These are phyloP conservation scores for Coemansia sp. DNA, from an alignment of 192 early-diverging fungal species.

Conservation along the genomic window DNA sequence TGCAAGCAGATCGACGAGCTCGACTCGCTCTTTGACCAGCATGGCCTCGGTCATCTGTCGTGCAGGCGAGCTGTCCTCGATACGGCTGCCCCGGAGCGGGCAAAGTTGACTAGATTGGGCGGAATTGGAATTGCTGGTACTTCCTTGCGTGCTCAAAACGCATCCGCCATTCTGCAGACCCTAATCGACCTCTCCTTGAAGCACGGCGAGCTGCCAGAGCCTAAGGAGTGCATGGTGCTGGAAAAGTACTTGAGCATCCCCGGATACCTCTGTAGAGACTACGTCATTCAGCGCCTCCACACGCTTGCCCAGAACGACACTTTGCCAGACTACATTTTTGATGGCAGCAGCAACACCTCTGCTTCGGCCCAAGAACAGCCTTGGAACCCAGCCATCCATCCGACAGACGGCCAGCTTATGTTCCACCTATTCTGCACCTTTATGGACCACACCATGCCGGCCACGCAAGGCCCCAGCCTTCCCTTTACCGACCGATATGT, in stretches of 20 bases:
- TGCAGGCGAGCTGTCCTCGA: conserved; percentile 41
- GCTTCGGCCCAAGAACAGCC: conserved; percentile 10
- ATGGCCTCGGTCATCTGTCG: conserved; percentile 45
- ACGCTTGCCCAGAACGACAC: conserved; percentile 43
- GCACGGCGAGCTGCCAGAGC: conserved; percentile 37
- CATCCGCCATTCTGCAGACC: conserved; percentile 27
- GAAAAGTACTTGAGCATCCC: conserved; percentile 51
- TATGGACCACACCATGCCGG: conserved; percentile 59
- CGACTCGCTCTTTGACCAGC: conserved; percentile 39
- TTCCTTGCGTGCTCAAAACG: background rate
- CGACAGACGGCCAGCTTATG: conserved; percentile 59
- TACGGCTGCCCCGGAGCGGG: conserved; percentile 31
- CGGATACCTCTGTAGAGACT: conserved; percentile 34
- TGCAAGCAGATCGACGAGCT: conserved; percentile 46
- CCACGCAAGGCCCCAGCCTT: conserved; percentile 43
- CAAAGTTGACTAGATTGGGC: conserved; percentile 5
- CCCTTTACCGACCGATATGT: conserved; percentile 59
- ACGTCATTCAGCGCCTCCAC: conserved; percentile 42
- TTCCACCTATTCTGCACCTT: conserved; percentile 63
- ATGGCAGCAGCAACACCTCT: conserved; percentile 19
- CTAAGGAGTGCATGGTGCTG: conserved; percentile 51
- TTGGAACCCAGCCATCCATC: conserved; percentile 36
- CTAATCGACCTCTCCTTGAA: conserved; percentile 34
- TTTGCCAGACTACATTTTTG: conserved; percentile 42
- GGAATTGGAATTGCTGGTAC: conserved; percentile 13